Percentiles rank a stretch among this genome's conserved stretches.
phyloP scores from a whole-genome alignment of 1,284 basidiomycete species.

The Cryptococcus deneoformans region DNA sequence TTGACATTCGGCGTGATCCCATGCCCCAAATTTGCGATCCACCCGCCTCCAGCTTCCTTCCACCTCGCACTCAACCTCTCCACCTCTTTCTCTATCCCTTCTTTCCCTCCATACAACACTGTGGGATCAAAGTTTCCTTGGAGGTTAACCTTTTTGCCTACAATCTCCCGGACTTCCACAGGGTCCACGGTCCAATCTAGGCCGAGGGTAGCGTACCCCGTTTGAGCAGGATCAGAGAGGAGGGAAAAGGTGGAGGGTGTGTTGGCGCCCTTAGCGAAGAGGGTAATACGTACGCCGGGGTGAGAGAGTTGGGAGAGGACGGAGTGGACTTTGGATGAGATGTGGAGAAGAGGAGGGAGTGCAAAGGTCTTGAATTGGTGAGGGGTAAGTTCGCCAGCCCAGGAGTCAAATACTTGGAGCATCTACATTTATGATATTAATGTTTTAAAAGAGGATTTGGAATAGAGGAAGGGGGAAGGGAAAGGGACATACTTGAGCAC shows the following conservation, averaged over 20 bases:
- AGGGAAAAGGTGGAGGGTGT: conserved; percentile 46
- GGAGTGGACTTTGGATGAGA: conserved; percentile 58
- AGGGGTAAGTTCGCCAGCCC: conserved; percentile 84
- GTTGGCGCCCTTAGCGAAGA: conserved; percentile 93
- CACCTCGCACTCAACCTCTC: conserved; percentile 79
- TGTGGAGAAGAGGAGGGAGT: conserved; percentile 48
- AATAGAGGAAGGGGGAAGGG: not conserved
- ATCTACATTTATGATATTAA: conserved; percentile 56
- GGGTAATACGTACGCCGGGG: conserved; percentile 69
- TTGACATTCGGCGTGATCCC: conserved; percentile 96
- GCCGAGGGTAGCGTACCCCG: conserved; percentile 80
- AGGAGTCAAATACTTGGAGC: conserved; percentile 93
- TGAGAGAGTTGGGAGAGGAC: conserved; percentile 59
- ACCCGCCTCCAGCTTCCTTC: conserved; percentile 60
- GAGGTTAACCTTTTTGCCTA: conserved; percentile 64
- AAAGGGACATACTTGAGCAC: conserved; percentile 68
- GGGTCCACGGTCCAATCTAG: conserved; percentile 87
- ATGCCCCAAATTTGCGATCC: conserved; percentile 97
- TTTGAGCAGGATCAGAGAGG: conserved; percentile 48
- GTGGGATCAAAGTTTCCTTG: conserved; percentile 96
- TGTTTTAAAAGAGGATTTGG: not conserved
- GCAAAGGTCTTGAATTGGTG: conserved; percentile 71
- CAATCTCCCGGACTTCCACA: conserved; percentile 61
- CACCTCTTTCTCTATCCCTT: conserved; percentile 84
- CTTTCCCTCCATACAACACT: conserved; percentile 78